These are phyloP conservation scores for Sugiyamaella xylanicola DNA, from an alignment of 1,139 yeast genomes.

Conservation along the genomic window DNA sequence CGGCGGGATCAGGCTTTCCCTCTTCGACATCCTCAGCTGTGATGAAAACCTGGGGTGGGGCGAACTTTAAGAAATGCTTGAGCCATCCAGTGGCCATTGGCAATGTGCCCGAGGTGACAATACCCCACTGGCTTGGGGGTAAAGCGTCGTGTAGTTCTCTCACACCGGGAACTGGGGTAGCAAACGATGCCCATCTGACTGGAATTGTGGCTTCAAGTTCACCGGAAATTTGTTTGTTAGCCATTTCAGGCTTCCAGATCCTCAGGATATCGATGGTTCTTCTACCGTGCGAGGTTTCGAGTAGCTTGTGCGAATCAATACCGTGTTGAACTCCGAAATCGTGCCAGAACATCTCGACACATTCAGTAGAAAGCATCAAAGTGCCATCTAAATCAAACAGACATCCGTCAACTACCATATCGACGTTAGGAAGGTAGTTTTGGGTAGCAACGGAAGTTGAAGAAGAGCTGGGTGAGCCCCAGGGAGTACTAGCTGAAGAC, in stretches of 20 bases:
- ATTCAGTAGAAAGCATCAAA: slow-evolving; percentile 76
- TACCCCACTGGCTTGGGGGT: slow-evolving; percentile 61
- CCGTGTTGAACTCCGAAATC: slow-evolving; percentile 71
- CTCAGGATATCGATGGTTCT: slow-evolving; percentile 78
- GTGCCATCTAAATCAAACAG: slow-evolving; percentile 88
- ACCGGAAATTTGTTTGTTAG: slow-evolving; percentile 65
- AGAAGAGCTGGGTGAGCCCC: slow-evolving; percentile 19
- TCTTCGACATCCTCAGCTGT: slow-evolving; percentile 75
- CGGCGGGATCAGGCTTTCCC: slow-evolving; percentile 87
- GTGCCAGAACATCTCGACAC: slow-evolving; percentile 81
- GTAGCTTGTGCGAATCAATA: slow-evolving; percentile 69
- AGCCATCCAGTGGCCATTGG: slow-evolving; percentile 82
- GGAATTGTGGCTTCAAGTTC: slow-evolving; percentile 73
- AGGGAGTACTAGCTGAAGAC: slow-evolving; percentile 12
- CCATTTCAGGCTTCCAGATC: slow-evolving; percentile 74
- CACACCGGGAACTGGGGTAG: slow-evolving; percentile 76
- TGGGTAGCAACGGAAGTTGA: slow-evolving; percentile 12
- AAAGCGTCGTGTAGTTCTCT: slow-evolving; percentile 57
- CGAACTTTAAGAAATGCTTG: slow-evolving; percentile 57
- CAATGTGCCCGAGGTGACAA: slow-evolving; percentile 80
- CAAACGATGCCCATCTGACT: slow-evolving; percentile 67
- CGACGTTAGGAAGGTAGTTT: slow-evolving; percentile 19
- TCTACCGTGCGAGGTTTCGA: slow-evolving; percentile 78
- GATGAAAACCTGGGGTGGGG: slow-evolving; percentile 70
- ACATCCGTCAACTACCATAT: slow-evolving; percentile 39